Conservation (phyloP, 805 yeast genomes). For the Saturnispora hagleri region DNA sequence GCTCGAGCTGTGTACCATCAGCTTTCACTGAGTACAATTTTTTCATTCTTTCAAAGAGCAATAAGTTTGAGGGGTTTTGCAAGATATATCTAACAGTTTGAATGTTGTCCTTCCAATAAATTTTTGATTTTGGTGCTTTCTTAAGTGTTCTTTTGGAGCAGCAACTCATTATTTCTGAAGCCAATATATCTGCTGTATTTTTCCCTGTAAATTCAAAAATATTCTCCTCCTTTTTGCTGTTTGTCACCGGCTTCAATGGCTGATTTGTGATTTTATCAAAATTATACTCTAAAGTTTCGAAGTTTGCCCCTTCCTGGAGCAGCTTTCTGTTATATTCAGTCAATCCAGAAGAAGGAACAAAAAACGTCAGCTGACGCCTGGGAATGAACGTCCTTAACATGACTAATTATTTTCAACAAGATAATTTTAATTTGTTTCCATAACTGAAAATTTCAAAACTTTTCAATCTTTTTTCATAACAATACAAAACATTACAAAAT, state of each 20-base stretch:
- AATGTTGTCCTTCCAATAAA: not conserved
- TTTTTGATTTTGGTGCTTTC: not conserved
- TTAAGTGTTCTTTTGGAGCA: not conserved
- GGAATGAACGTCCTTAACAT: not conserved
- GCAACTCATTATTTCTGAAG: not conserved
- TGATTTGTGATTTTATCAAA: conserved; percentile 3
- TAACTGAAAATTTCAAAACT: not conserved
- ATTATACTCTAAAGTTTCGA: conserved; percentile 7
- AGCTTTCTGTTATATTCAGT: conserved; percentile 9
- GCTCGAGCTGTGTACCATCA: not conserved
- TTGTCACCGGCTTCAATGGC: not conserved
- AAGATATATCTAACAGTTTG: not conserved
- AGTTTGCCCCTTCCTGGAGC: conserved; percentile 5
- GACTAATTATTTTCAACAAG: not conserved
- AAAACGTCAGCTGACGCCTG: conserved; percentile 5
- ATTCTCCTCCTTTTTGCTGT: not conserved
- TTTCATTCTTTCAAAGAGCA: not conserved
- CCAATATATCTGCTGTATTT: not conserved
- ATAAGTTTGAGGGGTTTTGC: not conserved
- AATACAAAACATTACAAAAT: not conserved
- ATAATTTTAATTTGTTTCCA: not conserved
- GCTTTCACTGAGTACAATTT: not conserved
- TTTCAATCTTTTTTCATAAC: not conserved
- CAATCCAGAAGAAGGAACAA: conserved; percentile 10
- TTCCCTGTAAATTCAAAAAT: not conserved